Evolutionary conservation across 2,329 filamentous ascomycete species (phyloP).

Genomic region (Remersonia thermophila): DNA sequence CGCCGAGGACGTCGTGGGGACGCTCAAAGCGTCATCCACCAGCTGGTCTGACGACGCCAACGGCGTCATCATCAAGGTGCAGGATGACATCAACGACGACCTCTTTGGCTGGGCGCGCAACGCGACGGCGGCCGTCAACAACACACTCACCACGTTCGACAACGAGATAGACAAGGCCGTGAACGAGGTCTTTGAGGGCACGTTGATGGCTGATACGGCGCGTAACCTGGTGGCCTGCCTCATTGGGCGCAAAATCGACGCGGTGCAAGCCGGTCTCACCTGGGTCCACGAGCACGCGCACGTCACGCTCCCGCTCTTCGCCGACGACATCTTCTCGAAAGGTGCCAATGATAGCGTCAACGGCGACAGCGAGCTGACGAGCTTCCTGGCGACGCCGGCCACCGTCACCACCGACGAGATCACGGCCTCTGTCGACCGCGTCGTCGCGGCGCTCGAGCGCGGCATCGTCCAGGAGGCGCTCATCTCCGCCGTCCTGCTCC

Average conservation of each 20-base stretch:
- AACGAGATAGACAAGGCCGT: slow-evolving; percentile 63
- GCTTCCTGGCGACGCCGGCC: slow-evolving; percentile 67
- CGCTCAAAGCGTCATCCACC: slow-evolving; percentile 59
- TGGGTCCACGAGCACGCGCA: slow-evolving; percentile 86
- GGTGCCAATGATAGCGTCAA: slow-evolving; percentile 53
- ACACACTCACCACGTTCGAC: slow-evolving; percentile 74
- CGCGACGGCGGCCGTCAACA: slow-evolving; percentile 69
- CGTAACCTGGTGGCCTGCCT: slow-evolving; percentile 73
- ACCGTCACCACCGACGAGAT: slow-evolving; percentile 69
- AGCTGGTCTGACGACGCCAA: slow-evolving; percentile 71
- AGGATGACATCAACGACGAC: slow-evolving; percentile 64
- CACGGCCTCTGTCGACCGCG: slow-evolving; percentile 57
- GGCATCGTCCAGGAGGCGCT: slow-evolving; percentile 65
- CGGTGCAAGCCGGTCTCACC: slow-evolving; percentile 76
- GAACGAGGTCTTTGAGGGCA: slow-evolving; percentile 68
- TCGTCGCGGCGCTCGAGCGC: slow-evolving; percentile 54
- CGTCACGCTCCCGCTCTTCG: slow-evolving; percentile 65
- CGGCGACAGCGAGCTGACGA: slow-evolving; percentile 47
- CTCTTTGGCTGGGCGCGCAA: slow-evolving; percentile 80
- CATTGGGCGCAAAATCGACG: slow-evolving; percentile 74
- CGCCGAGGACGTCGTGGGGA: slow-evolving; percentile 62
- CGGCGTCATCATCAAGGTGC: slow-evolving; percentile 42
- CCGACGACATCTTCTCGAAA: slow-evolving; percentile 70
- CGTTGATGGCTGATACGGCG: slow-evolving; percentile 66
- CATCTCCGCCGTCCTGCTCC: slow-evolving; percentile 61